Percentiles rank a stretch among this genome's conserved stretches.
phyloP scores from a whole-genome alignment of 306 rosid genomes.

The apple (Malus domestica) region DNA sequence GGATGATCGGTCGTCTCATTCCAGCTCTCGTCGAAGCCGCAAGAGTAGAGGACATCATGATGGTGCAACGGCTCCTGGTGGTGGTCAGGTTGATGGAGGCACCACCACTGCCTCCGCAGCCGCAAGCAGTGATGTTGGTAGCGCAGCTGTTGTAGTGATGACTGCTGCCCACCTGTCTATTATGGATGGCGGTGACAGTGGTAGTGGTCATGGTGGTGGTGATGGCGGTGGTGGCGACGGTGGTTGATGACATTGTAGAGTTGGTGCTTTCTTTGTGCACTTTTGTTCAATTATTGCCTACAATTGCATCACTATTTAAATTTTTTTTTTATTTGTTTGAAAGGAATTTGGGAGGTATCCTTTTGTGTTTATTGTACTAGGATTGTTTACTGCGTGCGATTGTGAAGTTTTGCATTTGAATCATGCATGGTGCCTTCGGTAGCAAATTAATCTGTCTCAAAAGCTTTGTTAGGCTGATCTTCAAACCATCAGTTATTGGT shows the following conservation, averaged over 20 bases:
- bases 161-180: constrained; percentile 19
- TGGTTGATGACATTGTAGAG: not conserved
- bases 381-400: not conserved
- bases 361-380: not conserved
- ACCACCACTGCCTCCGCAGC: not conserved
- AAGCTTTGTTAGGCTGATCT: too few relatives aligned
- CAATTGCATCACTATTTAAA: not conserved
- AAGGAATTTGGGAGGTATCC: not conserved
- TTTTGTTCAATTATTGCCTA: not conserved
- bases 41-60: constrained; percentile 9
- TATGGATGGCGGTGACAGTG: constrained; percentile 18
- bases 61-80: constrained; percentile 12
- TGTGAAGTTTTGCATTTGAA: constrained; percentile 1
- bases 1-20: constrained; percentile 30
- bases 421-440: not conserved
- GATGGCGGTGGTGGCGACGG: constrained; percentile 5
- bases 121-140: constrained; percentile 12
- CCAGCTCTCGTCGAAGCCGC: constrained; percentile 14
- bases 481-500: too few relatives aligned
- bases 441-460: not conserved
- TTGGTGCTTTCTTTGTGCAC: not conserved
- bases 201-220: constrained; percentile 33
- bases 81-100: constrained; percentile 2
- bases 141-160: constrained; percentile 19
- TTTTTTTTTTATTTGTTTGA: not conserved